phyloP scores from a whole-genome alignment of 2,329 filamentous ascomycete species.

The Pseudocercospora cruenta region DNA sequence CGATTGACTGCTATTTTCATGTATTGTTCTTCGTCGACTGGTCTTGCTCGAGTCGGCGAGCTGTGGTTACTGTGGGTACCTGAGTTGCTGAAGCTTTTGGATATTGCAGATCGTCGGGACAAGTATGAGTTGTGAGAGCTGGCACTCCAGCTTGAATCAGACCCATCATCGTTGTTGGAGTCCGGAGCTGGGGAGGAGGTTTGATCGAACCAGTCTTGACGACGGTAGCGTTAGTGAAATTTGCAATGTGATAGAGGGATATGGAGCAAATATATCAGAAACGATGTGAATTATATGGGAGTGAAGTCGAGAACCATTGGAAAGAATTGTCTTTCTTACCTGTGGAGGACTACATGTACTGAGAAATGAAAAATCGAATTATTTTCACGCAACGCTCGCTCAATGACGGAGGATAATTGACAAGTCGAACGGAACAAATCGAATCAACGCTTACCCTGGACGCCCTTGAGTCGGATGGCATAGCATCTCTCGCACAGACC shows the following conservation, averaged over 20 bases:
- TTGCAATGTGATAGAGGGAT: neutral
- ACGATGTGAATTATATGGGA: neutral
- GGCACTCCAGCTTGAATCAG: slow-evolving; percentile 10
- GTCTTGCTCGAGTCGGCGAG: slow-evolving; percentile 14
- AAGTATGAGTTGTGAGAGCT: slow-evolving; percentile 6
- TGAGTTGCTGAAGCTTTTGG: neutral
- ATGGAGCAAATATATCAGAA: neutral
- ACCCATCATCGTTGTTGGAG: neutral
- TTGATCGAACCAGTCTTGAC: slow-evolving; percentile 18
- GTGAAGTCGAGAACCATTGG: neutral
- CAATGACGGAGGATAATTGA: neutral
- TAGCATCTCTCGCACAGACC: slow-evolving; percentile 23
- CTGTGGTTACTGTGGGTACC: slow-evolving; percentile 1
- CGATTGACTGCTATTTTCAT: slow-evolving; percentile 22
- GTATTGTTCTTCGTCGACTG: slow-evolving; percentile 25
- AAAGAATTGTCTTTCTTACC: neutral
- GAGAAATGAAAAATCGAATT: neutral
- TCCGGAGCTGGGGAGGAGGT: neutral
- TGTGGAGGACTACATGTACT: neutral
- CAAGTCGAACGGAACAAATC: neutral
- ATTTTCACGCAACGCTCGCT: neutral
- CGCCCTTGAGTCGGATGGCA: neutral
- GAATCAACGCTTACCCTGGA: slow-evolving; percentile 17
- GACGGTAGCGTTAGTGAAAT: neutral
- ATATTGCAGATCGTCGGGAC: neutral